Conservation (phyloP, 2,329 filamentous ascomycete genomes). For the Colletotrichum echinochloae region DNA sequence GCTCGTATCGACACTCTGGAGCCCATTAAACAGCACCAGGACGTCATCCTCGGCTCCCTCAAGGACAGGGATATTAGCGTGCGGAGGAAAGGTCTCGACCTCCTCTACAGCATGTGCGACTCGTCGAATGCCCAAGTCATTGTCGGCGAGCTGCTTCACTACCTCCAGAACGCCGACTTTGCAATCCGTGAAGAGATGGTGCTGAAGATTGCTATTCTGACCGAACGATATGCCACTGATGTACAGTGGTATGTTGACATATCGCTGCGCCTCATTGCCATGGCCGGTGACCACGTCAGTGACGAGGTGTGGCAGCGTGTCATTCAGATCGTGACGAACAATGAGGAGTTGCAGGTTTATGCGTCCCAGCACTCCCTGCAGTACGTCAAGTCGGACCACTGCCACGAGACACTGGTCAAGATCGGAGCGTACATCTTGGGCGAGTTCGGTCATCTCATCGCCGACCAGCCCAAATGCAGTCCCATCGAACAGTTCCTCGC, state of each 20-base stretch:
- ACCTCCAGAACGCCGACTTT: conserved; percentile 96
- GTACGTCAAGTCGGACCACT: conserved; percentile 92
- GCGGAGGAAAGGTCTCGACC: conserved; percentile 91
- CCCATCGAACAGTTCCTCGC: conserved; percentile 98
- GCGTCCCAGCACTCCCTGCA: conserved; percentile 93
- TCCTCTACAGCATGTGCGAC: conserved; percentile 99
- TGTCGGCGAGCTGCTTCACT: conserved; percentile 92
- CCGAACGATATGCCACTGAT: conserved; percentile 98
- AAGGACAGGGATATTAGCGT: conserved; percentile 98
- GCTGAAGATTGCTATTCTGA: conserved; percentile 96
- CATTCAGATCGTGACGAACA: conserved; percentile 99
- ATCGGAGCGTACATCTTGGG: conserved; percentile 96
- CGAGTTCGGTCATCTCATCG: conserved; percentile 96
- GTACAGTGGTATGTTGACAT: conserved; percentile 99
- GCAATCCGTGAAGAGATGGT: conserved; percentile 99
- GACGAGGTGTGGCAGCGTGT: conserved; percentile 99
- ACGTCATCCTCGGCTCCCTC: conserved; percentile 92
- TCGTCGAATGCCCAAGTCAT: conserved; percentile 93
- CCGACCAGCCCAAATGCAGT: conserved; percentile 90
- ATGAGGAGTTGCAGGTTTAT: conserved; percentile 97
- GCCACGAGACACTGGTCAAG: conserved; percentile 97
- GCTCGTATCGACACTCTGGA: conserved; percentile 93
- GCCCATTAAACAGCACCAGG: conserved; percentile 97
- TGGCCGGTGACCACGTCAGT: conserved; percentile 98
- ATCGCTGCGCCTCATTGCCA: conserved; percentile 90